Evolutionary conservation across 1,139 yeast genomes (phyloP).

Genomic region (Saccharomyces hybrid): DNA sequence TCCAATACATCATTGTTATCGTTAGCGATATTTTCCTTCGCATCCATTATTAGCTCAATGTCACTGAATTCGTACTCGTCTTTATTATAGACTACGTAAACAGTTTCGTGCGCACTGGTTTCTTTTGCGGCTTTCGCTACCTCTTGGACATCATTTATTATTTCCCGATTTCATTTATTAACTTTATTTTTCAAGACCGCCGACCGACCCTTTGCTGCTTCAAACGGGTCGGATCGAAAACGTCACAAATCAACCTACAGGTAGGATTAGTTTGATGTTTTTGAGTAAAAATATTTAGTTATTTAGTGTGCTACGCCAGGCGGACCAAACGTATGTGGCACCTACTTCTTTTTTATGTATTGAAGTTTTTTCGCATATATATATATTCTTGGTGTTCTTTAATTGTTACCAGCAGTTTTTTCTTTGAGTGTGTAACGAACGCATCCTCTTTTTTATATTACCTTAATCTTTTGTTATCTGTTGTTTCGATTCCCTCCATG

Average conservation of each 20-base stretch:
- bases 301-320: neutral
- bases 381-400: neutral
- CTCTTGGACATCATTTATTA: neutral
- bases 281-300: neutral
- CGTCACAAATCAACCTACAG: neutral
- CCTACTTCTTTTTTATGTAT: too few relatives aligned
- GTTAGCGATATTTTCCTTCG: neutral
- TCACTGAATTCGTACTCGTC: neutral
- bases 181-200: neutral
- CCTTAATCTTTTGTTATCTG: slow-evolving; percentile 24
- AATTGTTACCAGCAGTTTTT: neutral
- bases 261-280: neutral
- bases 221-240: neutral
- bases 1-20: neutral
- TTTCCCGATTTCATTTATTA: neutral
- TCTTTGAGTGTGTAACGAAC: too few relatives aligned
- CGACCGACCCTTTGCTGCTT: neutral
- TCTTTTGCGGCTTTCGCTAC: too few relatives aligned
- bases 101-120: too few relatives aligned
- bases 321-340: neutral
- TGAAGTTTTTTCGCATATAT: too few relatives aligned
- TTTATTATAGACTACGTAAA: neutral
- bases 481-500: slow-evolving; percentile 43
- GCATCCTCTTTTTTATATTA: slow-evolving; percentile 7
- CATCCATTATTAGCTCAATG: neutral